These are phyloP conservation scores for Hanseniaspora meyeri DNA, from an alignment of 805 yeast species.

Conservation along the genomic window DNA sequence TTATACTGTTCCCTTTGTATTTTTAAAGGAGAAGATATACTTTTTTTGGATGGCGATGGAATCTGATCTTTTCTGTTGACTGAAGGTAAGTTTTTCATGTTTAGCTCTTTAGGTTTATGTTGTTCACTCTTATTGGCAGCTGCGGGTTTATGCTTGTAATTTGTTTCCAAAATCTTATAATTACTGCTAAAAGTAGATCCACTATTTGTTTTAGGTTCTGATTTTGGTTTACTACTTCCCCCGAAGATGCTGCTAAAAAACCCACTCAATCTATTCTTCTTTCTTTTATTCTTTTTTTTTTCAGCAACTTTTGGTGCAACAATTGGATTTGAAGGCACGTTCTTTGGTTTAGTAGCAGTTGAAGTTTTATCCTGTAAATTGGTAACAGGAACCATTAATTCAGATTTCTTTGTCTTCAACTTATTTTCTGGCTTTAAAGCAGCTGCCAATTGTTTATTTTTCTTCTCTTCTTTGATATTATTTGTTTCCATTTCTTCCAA, in stretches of 20 bases:
- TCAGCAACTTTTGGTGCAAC: neutral
- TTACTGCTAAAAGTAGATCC: neutral
- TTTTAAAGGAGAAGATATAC: constrained; percentile 10
- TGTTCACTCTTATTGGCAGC: neutral
- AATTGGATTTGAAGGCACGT: too few relatives aligned
- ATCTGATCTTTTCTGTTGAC: neutral
- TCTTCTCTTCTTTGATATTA: neutral
- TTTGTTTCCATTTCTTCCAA: neutral
- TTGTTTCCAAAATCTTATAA: neutral
- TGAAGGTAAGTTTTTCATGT: neutral
- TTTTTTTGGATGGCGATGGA: constrained; percentile 6
- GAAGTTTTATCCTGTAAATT: neutral
- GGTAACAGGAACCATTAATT: neutral
- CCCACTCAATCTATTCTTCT: constrained; percentile 8
- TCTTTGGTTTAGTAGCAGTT: neutral
- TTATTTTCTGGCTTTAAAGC: neutral
- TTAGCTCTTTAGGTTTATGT: neutral
- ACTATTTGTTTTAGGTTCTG: neutral
- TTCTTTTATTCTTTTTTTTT: neutral
- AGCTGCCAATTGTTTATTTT: neutral
- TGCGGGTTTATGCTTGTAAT: neutral
- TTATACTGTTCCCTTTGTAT: constrained; percentile 7
- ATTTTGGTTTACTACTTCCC: neutral
- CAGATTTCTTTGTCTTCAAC: neutral
- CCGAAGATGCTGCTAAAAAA: constrained; percentile 6